phyloP scores from a whole-genome alignment of 129 eudicot species.

The Chrysanthemum seticuspe region DNA sequence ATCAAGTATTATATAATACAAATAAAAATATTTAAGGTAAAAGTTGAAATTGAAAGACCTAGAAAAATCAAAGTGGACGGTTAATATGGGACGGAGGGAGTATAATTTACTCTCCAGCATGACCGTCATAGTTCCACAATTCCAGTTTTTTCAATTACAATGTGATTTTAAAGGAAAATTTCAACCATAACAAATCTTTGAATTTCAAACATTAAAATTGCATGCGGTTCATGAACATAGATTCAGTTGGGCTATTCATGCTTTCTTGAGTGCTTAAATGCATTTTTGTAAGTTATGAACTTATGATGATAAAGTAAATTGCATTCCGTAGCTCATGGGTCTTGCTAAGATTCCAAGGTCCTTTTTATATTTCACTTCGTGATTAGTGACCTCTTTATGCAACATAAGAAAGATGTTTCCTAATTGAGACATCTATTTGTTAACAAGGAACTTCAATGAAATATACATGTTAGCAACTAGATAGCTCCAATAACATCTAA shows the following conservation, averaged over 20 bases:
- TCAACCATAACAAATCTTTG: background rate
- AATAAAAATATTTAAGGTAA: too few relatives aligned
- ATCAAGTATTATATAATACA: too few relatives aligned
- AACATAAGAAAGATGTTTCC: background rate
- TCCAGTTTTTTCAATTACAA: background rate
- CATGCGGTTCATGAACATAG: background rate
- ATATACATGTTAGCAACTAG: too few relatives aligned
- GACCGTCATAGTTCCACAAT: background rate
- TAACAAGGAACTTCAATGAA: background rate
- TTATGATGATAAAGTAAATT: background rate
- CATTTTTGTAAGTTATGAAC: background rate
- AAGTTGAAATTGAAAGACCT: too few relatives aligned
- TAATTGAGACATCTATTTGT: background rate
- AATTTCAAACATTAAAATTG: background rate
- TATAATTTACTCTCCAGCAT: too few relatives aligned
- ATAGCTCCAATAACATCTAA: background rate
- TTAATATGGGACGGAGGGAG: too few relatives aligned
- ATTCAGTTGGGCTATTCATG: background rate
- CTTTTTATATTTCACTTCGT: background rate
- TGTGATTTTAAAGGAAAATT: background rate
- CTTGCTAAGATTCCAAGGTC: background rate
- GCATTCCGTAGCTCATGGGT: background rate
- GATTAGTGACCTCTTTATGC: slow-evolving; percentile 2
- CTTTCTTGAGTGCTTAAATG: background rate
- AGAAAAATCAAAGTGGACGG: too few relatives aligned